Evolutionary conservation across 768 basidiomycete species (phyloP), one percentile per base, ranked within the genome.

Genomic region (Stropharia rugosoannulata): DNA sequence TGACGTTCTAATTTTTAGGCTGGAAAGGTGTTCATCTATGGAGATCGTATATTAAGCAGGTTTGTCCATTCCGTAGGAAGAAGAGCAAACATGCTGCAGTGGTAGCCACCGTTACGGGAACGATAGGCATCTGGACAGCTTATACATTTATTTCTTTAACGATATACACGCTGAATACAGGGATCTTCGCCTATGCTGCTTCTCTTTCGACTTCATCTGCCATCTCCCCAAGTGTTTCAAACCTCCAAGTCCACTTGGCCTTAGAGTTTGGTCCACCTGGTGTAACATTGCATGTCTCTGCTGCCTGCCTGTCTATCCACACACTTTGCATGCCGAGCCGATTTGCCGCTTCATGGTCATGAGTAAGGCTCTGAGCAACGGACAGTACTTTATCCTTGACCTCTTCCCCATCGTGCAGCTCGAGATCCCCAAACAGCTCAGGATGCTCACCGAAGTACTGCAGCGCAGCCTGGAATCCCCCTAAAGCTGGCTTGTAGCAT

Each of bases 401-500:
- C 37, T 69, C 64, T 13, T 72, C 70, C 10, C 57, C 57, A 10
- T 52, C 54, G n/a, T 51, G 62, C 27, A 62, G 40, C 16, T 51
- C 62, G 0, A 59, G 53, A 44, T 67, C 58, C 4, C 72, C 74
- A n/a, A 80, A 65, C 59, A 80, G 59, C 16, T 68, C 63, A 0
- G 75, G 71, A 45, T 84, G 70, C 5, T 70, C 64, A 36, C 67
- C 66, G 13, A 80, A 73, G 11, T 72, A 75, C 49, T 76, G 71
- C 35, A 88, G 69, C 37, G 75, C 79, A 19, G 76, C 71, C 49
- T 73, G 64, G 66, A 86, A 84, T 51, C 83, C 84, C 8, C 73
- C 75, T 5, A 77, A 73, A 6, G 81, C 78, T 18, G 87, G 90
- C 65, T 90, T 91, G 70, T 90, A 91, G 36, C 81, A 81, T n/a